These are phyloP conservation scores for Lodderomyces parapsilosis DNA, from an alignment of 1,139 yeast genomes.

Conservation along the genomic window DNA sequence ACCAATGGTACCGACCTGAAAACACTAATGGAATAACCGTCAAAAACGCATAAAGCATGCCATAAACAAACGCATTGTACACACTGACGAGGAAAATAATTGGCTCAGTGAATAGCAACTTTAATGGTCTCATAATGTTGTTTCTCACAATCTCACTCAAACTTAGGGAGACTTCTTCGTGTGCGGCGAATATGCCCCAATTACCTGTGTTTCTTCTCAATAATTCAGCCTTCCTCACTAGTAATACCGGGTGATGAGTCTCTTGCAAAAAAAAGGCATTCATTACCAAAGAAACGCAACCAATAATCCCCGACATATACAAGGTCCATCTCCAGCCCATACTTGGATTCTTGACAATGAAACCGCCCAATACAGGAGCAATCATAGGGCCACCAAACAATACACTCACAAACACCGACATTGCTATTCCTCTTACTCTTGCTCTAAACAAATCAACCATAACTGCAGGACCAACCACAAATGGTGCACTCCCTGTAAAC, in stretches of 20 bases:
- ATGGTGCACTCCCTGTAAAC: conserved; percentile 41
- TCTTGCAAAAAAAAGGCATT: conserved; percentile 39
- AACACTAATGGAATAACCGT: conserved; percentile 81
- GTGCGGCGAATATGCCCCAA: conserved; percentile 86
- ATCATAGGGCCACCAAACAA: conserved; percentile 48
- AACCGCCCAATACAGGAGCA: conserved; percentile 41
- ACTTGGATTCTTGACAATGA: conserved; percentile 27
- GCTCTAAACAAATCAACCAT: conserved; percentile 40
- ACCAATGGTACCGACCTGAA: conserved; percentile 55
- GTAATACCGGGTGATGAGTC: conserved; percentile 49
- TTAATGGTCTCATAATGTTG: conserved; percentile 67
- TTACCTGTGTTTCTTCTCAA: conserved; percentile 56
- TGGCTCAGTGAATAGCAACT: conserved; percentile 70
- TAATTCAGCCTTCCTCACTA: conserved; percentile 59
- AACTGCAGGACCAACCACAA: conserved; percentile 43
- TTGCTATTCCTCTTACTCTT: conserved; percentile 35
- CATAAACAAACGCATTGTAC: conserved; percentile 83
- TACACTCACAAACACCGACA: conserved; percentile 31
- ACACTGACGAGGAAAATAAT: conserved; percentile 64
- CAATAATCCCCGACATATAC: conserved; percentile 53
- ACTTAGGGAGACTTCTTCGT: conserved; percentile 65
- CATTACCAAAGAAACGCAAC: conserved; percentile 28
- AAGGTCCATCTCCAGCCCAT: conserved; percentile 61
- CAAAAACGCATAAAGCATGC: conserved; percentile 71
- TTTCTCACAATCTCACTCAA: conserved; percentile 65